Percentiles rank a stretch among this genome's conserved stretches.
Conservation (phyloP, 768 basidiomycete genomes). For the Butyriboletus loyo region DNA sequence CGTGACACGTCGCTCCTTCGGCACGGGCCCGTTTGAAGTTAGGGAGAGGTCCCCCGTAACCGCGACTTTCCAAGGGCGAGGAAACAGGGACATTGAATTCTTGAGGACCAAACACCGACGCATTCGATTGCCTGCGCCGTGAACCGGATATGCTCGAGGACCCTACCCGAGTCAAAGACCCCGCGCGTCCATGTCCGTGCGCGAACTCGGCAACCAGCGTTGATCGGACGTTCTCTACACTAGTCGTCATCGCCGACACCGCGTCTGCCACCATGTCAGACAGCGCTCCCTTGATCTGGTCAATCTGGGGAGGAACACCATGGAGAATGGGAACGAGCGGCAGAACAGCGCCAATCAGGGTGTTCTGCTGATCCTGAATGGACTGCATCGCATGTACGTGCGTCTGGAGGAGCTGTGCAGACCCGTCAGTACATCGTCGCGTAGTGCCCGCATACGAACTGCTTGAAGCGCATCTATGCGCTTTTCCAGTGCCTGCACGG, state of each 20-base stretch:
- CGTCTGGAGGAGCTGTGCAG: conserved; percentile 44
- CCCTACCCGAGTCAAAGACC: conserved; percentile 3
- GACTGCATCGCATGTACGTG: conserved; percentile 56
- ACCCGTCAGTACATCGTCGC: conserved; percentile 19
- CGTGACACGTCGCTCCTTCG: background rate
- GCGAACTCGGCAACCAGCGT: conserved; percentile 6
- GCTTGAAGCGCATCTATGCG: conserved; percentile 54
- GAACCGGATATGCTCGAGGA: conserved; percentile 1
- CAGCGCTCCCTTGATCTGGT: conserved; percentile 20
- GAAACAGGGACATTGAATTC: background rate
- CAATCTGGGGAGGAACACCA: conserved; percentile 54
- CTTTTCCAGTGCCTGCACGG: conserved; percentile 47
- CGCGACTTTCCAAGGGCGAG: conserved; percentile 12
- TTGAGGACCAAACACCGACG: background rate
- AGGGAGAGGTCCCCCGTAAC: background rate
- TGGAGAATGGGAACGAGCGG: conserved; percentile 64
- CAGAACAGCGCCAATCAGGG: conserved; percentile 43
- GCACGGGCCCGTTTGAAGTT: conserved; percentile 13
- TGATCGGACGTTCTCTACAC: conserved; percentile 13
- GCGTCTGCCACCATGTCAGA: conserved; percentile 18
- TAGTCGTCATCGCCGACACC: conserved; percentile 14
- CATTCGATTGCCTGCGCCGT: conserved; percentile 2
- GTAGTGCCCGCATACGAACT: conserved; percentile 31
- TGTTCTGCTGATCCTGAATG: conserved; percentile 40
- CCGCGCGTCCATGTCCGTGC: background rate